Conservation (phyloP, 495 filamentous ascomycete genomes). For the Penicillium ochrochloron region DNA sequence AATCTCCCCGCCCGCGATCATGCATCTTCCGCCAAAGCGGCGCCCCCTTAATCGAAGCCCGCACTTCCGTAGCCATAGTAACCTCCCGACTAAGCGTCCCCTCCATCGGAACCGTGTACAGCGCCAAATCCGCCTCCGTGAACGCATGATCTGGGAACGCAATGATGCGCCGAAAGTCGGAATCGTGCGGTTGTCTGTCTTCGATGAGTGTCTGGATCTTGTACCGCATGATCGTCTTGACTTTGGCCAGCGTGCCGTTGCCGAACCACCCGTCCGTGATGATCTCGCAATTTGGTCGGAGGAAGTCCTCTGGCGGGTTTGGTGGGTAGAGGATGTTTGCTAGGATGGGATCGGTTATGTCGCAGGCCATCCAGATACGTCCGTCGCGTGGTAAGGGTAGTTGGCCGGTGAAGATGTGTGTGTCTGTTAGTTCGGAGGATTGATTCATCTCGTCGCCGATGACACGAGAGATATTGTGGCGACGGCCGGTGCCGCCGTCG, state of each 20-base stretch:
- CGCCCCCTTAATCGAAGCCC: conserved; percentile 44
- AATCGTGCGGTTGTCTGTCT: conserved; percentile 45
- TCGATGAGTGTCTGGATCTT: conserved; percentile 56
- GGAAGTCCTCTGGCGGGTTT: conserved; percentile 26
- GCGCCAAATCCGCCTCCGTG: conserved; percentile 30
- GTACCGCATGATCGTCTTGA: conserved; percentile 6
- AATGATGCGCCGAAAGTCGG: conserved; percentile 52
- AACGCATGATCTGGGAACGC: conserved; percentile 50
- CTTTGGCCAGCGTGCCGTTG: conserved; percentile 81
- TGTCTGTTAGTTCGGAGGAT: conserved; percentile 33
- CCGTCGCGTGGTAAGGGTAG: conserved; percentile 68
- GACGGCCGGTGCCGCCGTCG: conserved; percentile 69
- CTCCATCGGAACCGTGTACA: conserved; percentile 40
- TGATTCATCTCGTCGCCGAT: conserved; percentile 22
- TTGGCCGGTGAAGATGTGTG: conserved; percentile 82
- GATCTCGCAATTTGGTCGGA: conserved; percentile 58
- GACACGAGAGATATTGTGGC: conserved; percentile 31
- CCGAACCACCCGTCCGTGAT: conserved; percentile 78
- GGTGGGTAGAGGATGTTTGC: conserved; percentile 31
- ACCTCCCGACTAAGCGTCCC: conserved; percentile 34
- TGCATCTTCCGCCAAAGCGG: conserved; percentile 42
- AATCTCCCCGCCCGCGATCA: conserved; percentile 32
- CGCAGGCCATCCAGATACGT: conserved; percentile 90
- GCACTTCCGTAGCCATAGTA: conserved; percentile 44
- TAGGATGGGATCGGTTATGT: conserved; percentile 72